phyloP scores from a whole-genome alignment of 2,329 filamentous ascomycete genomes.

The Zymoseptoria pseudotritici region DNA sequence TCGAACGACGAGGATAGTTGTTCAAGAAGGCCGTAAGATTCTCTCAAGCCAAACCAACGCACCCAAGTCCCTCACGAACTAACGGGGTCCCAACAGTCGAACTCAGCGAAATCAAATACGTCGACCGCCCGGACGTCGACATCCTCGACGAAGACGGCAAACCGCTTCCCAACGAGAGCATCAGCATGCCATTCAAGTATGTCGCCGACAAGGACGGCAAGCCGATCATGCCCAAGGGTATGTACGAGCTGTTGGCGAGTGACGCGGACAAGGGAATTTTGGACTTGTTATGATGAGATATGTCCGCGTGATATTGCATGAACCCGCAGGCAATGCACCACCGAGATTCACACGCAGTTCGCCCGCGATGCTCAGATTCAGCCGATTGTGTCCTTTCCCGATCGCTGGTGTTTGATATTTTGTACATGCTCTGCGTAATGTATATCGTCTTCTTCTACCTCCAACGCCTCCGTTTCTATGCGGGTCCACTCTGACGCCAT shows the following conservation, averaged over 20 bases:
- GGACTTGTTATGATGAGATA: conserved; percentile 61
- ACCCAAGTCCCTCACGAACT: not conserved
- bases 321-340: too few species aligned
- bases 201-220: conserved; percentile 67
- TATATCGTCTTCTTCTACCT: too few species aligned
- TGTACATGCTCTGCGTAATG: too few species aligned
- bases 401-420: too few species aligned
- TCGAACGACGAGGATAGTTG: conserved; percentile 81
- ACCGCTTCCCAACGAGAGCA: conserved; percentile 64
- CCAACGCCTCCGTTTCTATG: too few species aligned
- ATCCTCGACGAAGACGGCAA: conserved; percentile 55
- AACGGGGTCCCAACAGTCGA: conserved; percentile 49
- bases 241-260: conserved; percentile 87
- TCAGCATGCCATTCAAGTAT: conserved; percentile 97
- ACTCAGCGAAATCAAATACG: conserved; percentile 69
- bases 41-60: not conserved
- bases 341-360: too few species aligned
- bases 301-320: not conserved
- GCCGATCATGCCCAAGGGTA: conserved; percentile 92
- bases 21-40: conserved; percentile 70
- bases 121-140: conserved; percentile 83
- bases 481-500: too few species aligned
- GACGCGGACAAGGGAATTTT: conserved; percentile 89
- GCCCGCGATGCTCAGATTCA: too few species aligned
- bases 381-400: too few species aligned